A percentile compares a stretch with the other conserved stretches of the same genome.
Evolutionary conservation across 345 rosid species (phyloP).

Genomic region (Isatis tinctoria): DNA sequence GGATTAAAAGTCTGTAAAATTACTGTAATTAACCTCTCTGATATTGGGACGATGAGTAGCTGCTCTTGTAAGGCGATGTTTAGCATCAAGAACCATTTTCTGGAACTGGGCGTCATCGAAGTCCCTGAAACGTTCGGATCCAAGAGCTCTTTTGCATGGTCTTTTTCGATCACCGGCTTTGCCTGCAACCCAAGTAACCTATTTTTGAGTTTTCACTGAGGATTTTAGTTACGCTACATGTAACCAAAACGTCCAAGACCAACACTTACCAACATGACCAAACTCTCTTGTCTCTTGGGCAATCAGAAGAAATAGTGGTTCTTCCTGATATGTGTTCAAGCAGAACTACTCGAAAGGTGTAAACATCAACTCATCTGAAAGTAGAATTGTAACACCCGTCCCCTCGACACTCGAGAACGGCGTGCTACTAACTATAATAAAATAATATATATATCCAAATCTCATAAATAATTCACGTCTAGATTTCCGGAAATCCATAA

Average conservation of each 20-base stretch:
- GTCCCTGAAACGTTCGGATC: conserved; percentile 57
- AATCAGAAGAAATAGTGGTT: conserved; percentile 56
- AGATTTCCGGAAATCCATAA: too few species aligned
- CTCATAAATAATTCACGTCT: too few species aligned
- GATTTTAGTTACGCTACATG: neutral
- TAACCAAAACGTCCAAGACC: neutral
- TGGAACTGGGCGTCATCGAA: conserved; percentile 58
- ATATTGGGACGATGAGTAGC: conserved; percentile 79
- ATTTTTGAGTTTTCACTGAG: neutral
- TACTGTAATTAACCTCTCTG: conserved; percentile 46
- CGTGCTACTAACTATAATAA: too few species aligned
- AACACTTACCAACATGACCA: conserved; percentile 88
- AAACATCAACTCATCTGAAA: conserved; percentile 87
- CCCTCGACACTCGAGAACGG: too few species aligned
- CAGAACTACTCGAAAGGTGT: conserved; percentile 86
- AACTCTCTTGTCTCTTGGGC: conserved; percentile 64
- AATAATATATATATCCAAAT: too few species aligned
- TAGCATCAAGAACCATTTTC: conserved; percentile 73
- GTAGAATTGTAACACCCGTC: too few species aligned
- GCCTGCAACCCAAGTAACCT: conserved; percentile 54
- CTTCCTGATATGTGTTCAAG: conserved; percentile 88
- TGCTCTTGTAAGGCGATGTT: conserved; percentile 60
- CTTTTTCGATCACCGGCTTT: conserved; percentile 57
- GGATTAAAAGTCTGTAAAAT: neutral
- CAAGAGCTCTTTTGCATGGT: conserved; percentile 47